A percentile compares a stretch with the other conserved stretches of the same genome.
Evolutionary conservation across 768 basidiomycete genomes (phyloP).

Genomic region (Crassisporium funariophilum): DNA sequence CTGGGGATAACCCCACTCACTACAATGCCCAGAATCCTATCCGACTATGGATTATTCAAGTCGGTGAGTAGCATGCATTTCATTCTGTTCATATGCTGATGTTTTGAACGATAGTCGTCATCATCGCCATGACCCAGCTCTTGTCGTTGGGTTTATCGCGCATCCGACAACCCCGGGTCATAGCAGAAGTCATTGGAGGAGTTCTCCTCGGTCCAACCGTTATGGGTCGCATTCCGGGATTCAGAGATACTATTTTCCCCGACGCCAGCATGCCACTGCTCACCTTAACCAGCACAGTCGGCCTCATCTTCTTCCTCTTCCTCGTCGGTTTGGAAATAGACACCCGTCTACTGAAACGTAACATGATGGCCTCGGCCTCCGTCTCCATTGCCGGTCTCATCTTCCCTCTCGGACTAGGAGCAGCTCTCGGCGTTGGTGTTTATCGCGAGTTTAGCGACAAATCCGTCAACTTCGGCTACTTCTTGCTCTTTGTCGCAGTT

Average conservation of each 20-base stretch:
- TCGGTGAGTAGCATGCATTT: constrained; percentile 46
- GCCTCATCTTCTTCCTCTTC: constrained; percentile 79
- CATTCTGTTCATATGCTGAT: constrained; percentile 4
- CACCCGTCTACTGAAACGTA: constrained; percentile 63
- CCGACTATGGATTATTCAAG: constrained; percentile 75
- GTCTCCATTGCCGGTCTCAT: constrained; percentile 72
- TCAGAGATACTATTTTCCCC: constrained; percentile 65
- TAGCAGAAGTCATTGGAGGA: constrained; percentile 91
- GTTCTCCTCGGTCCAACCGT: constrained; percentile 80
- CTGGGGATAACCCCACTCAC: constrained; percentile 68
- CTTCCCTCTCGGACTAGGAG: constrained; percentile 81
- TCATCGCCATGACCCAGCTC: constrained; percentile 77
- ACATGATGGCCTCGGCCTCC: constrained; percentile 54
- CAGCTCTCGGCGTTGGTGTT: constrained; percentile 70
- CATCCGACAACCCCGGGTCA: constrained; percentile 89
- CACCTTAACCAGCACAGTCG: constrained; percentile 74
- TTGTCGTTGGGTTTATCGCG: constrained; percentile 64
- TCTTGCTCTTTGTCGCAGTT: constrained; percentile 83
- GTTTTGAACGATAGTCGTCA: constrained; percentile 55
- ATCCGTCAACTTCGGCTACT: constrained; percentile 71
- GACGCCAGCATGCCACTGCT: constrained; percentile 53
- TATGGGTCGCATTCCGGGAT: constrained; percentile 79
- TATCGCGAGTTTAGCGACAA: constrained; percentile 68
- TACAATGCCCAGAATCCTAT: constrained; percentile 72
- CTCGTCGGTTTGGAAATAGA: constrained; percentile 87